phyloP scores from a whole-genome alignment of 177 flowering plant genomes.

The Vitis hybrid region DNA sequence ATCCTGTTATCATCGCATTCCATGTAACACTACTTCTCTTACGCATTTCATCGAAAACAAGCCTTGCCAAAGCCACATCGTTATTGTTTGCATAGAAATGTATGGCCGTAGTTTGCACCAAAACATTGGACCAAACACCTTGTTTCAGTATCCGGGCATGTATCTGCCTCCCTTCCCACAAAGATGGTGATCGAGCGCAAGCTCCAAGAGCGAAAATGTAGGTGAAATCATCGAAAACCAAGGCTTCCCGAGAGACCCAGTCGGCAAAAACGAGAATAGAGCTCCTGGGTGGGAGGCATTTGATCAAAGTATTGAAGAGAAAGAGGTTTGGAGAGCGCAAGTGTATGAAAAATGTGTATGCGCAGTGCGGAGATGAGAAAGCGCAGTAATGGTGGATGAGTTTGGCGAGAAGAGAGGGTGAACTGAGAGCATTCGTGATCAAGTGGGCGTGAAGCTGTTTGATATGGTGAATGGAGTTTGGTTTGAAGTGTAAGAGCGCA shows the following conservation, averaged over 20 bases:
- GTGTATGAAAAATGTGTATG: constrained; percentile 27
- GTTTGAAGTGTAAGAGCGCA: constrained; percentile 3
- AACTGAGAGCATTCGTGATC: constrained; percentile 22
- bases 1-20: constrained; percentile 60
- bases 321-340: constrained; percentile 10
- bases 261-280: constrained; percentile 30
- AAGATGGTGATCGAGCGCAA: constrained; percentile 37
- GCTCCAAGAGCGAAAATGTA: constrained; percentile 43
- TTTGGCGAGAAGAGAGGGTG: constrained; percentile 21
- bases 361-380: constrained; percentile 11
- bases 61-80: constrained; percentile 29
- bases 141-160: constrained; percentile 28
- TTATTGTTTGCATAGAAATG: constrained; percentile 40
- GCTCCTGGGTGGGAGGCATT: constrained; percentile 26
- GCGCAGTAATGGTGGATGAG: constrained; percentile 29
- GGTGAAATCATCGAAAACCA: constrained; percentile 32
- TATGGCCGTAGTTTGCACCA: constrained; percentile 36
- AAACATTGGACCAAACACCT: constrained; percentile 27
- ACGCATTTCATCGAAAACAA: constrained; percentile 53
- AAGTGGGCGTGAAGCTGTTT: constrained; percentile 42
- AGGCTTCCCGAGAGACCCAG: constrained; percentile 13
- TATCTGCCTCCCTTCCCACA: constrained; percentile 40
- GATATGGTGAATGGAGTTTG: constrained; percentile 9
- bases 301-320: constrained; percentile 40
- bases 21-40: constrained; percentile 38